Percentiles rank a stretch among this genome's conserved stretches.
Conservation (phyloP, 1,284 basidiomycete species). For the Leccinum insolens region DNA sequence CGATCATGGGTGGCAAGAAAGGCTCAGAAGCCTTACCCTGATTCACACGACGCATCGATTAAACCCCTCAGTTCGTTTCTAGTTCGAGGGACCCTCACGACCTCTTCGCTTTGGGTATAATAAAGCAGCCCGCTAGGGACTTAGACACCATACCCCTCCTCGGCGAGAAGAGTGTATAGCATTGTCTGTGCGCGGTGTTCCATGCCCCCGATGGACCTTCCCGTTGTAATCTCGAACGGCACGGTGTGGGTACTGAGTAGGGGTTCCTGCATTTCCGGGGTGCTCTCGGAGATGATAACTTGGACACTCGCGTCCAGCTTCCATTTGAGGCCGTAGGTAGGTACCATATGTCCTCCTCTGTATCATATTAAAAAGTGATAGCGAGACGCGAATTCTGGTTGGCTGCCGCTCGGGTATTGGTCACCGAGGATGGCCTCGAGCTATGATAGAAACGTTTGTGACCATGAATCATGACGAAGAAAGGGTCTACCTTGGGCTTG, state of each 20-base stretch:
- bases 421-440: constrained; percentile 63
- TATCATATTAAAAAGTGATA: constrained; percentile 76
- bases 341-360: constrained; percentile 98
- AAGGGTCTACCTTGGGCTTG: constrained; percentile 55
- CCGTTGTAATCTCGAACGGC: constrained; percentile 97
- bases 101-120: constrained; percentile 90
- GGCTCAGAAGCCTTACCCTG: constrained; percentile 37
- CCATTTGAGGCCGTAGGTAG: constrained; percentile 93
- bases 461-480: neutral
- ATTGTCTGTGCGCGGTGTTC: constrained; percentile 98
- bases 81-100: constrained; percentile 79
- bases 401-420: constrained; percentile 60
- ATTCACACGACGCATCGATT: constrained; percentile 50
- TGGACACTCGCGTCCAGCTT: constrained; percentile 93
- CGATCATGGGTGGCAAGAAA: constrained; percentile 87
- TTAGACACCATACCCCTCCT: constrained; percentile 81
- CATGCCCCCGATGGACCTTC: constrained; percentile 74
- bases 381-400: constrained; percentile 61
- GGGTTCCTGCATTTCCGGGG: constrained; percentile 24
- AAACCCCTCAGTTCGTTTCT: constrained; percentile 87
- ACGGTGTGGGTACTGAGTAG: constrained; percentile 46
- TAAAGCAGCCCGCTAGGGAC: constrained; percentile 85
- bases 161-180: constrained; percentile 92
- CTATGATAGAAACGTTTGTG: constrained; percentile 38
- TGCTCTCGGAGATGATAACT: constrained; percentile 55